Base-by-base conservation (phyloP, 495 filamentous ascomycete genomes). In the Astrothelium subdiscretum region DNA sequence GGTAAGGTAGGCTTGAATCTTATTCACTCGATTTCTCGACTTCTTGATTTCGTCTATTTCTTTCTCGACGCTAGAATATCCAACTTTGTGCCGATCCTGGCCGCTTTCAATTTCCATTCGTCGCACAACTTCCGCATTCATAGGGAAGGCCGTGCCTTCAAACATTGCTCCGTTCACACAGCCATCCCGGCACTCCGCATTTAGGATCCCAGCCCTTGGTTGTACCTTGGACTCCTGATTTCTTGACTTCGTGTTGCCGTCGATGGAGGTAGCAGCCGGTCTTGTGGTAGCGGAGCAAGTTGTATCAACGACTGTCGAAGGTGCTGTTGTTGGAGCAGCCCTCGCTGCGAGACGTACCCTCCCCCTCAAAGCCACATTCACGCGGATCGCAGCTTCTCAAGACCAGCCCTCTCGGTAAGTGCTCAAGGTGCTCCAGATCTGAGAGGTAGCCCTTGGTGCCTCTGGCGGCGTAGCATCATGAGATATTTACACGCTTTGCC, bases 221-320 rank as follows among this genome's bases (percentile, higher is more conserved):
- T n/a, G 11, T 11, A 26, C 15, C 24, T 11, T 15, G 11, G 5
- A 26, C 12, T 26, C 29, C 48, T 3, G 26, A 20, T 24, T 12
- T 54, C 48, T 8, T 29, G 48, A 38, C 48, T 8, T n/a, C 3
- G 48, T 24, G 5, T 10, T 54, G 48, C 48, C 24, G 48, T 10
- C 57, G 6, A 57, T 57, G 44, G 60, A 62, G 48, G 31, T 24
- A n/a, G 60, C 60, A 0, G 60, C 60, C 10, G 60, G 60, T 3
- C 18, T 35, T 57, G 42, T 62, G 13, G 60, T 62, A 12, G 60
- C 44, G 2, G 60, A 62, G 31, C 60, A 62, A 35, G 31, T 62
- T 31, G 1, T 62, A 40, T 62, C 60, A n/a, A 62, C 60, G 15
- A 20, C 60, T 12, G 48, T 62, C 10, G 31, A 62, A 35, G 60